Evolutionary conservation across 2,329 filamentous ascomycete species (phyloP), one percentile per base, ranked within the genome.

Genomic region (Balansia obtecta): DNA sequence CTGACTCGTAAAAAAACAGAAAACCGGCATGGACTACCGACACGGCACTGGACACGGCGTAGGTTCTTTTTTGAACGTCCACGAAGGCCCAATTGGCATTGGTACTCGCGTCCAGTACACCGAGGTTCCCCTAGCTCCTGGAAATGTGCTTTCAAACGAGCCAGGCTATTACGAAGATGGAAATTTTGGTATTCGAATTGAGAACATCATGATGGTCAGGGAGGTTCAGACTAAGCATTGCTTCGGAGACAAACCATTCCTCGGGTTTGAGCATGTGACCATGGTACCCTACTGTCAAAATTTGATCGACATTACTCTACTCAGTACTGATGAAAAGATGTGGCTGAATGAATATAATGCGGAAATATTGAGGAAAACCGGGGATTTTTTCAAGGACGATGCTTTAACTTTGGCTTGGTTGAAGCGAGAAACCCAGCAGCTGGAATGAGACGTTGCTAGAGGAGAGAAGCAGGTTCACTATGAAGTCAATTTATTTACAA

Each of bases 161-260:
- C 93, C 93, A 1, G 93, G 93, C 32, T 98, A 90, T 70, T 98
- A 98, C 65, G 90, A 97, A 66, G 93, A 98, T 60, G 91, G 89
- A 45, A 82, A 82, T 39, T 98, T 95, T 62, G 93, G 93, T 16
- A 93, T 98, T 57, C 85, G 93, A 16, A 96, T 96, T 61, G 93
- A 98, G 69, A 98, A 98, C 65, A 82, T 98, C 60, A 81, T 95
- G 56, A 85, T 97, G 74, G 88, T 94, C 32, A 85, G 80, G 57
- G 89, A 96, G 64, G 84, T 86, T n/a, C 75, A 90, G 67, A 95
- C 91, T 4, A 83, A 83, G 54, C 79, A 95, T 67, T 81, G 83
- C 37, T 97, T 97, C 63, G 91, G 90, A 18, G 91, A 95, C 60
- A 95, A 95, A 71, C 85, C 90, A 2, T 98, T 87, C 69, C 73